A percentile compares a stretch with the other conserved stretches of the same genome.
Evolutionary conservation across 2,329 filamentous ascomycete species (phyloP).

Genomic region (Penicillium capsulatum): DNA sequence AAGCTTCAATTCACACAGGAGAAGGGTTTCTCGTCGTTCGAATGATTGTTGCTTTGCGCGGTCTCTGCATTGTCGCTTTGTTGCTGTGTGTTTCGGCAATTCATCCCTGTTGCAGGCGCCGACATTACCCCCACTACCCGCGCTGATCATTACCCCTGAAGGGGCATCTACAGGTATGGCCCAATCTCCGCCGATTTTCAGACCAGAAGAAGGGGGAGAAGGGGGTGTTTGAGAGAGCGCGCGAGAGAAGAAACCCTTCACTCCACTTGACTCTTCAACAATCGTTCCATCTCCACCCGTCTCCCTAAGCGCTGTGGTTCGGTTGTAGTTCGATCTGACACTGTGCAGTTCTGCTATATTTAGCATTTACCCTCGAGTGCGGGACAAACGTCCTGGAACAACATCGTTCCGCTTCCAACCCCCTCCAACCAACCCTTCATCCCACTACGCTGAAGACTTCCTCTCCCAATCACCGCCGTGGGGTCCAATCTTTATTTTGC

Average conservation of each 20-base stretch:
- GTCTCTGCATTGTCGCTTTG: not conserved
- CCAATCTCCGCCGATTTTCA: conserved; percentile 6
- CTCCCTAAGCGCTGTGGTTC: conserved; percentile 18
- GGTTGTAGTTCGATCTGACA: conserved; percentile 26
- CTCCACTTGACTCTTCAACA: not conserved
- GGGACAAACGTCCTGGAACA: conserved; percentile 22
- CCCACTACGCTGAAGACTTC: conserved; percentile 5
- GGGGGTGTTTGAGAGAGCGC: not conserved
- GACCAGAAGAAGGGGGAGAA: conserved; percentile 3
- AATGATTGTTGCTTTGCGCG: not conserved
- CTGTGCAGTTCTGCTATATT: conserved; percentile 34
- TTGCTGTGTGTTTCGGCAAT: conserved; percentile 2
- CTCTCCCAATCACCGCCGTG: conserved; percentile 1
- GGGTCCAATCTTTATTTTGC: conserved; percentile 1
- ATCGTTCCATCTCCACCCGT: not conserved
- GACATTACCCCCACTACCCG: conserved; percentile 1
- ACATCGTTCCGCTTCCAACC: conserved; percentile 9
- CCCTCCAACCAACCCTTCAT: conserved; percentile 2
- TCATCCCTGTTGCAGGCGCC: conserved; percentile 8
- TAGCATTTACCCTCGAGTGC: conserved; percentile 29
- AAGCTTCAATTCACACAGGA: conserved; percentile 20
- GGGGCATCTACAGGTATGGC: conserved; percentile 10
- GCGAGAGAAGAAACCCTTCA: not conserved
- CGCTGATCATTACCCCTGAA: conserved; percentile 10
- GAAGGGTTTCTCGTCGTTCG: conserved; percentile 1